Evolutionary conservation across 192 early-diverging fungal species (phyloP).

Genomic region (Funneliformis mosseae): DNA sequence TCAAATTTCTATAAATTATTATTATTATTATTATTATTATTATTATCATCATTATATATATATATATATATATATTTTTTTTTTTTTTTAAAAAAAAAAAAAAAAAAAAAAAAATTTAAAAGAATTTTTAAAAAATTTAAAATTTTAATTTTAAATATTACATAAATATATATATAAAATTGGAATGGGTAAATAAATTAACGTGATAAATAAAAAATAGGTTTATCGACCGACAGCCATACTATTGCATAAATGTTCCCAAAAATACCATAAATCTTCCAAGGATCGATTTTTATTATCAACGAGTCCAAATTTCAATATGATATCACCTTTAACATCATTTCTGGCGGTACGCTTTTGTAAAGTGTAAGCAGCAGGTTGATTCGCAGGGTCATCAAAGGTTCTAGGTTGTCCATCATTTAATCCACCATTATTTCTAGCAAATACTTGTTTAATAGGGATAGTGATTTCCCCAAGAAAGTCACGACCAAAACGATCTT

Average conservation of each 20-base stretch:
- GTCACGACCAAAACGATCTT: slow-evolving; percentile 59
- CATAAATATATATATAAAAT: too few relatives aligned
- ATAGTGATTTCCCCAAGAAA: slow-evolving; percentile 70
- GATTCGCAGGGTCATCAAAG: slow-evolving; percentile 60
- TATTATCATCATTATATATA: too few relatives aligned
- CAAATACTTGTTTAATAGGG: slow-evolving; percentile 57
- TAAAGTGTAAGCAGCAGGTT: slow-evolving; percentile 35
- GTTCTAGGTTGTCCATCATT: slow-evolving; percentile 44
- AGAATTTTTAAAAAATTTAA: too few relatives aligned
- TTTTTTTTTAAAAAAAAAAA: too few relatives aligned
- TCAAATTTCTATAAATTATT: too few relatives aligned
- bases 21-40: too few relatives aligned
- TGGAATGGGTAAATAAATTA: too few relatives aligned
- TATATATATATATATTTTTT: too few relatives aligned
- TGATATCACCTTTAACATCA: slow-evolving; percentile 32
- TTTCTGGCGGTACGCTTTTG: slow-evolving; percentile 17
- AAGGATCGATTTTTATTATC: background rate
- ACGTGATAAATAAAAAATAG: too few relatives aligned
- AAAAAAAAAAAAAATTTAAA: too few relatives aligned
- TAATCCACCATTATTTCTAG: slow-evolving; percentile 30
- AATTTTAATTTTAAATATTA: too few relatives aligned
- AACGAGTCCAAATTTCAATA: slow-evolving; percentile 31
- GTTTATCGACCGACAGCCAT: background rate
- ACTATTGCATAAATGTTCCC: slow-evolving; percentile 8
- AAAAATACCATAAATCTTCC: slow-evolving; percentile 15